Conservation (phyloP, 2,329 filamentous ascomycete species). For the Ambrosiella xylebori region DNA sequence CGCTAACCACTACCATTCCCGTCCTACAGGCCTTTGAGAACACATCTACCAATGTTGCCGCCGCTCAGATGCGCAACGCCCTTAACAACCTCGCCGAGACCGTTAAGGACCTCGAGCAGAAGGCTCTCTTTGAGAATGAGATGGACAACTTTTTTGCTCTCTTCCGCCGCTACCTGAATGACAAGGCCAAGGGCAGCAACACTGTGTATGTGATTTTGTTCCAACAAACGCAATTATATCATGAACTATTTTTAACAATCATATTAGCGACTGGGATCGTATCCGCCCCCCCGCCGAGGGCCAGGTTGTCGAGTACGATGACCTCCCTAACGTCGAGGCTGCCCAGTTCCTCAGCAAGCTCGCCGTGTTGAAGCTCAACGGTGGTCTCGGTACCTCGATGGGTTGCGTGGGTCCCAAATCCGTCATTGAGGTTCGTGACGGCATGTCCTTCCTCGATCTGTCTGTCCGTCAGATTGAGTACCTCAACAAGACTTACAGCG, state of each 20-base stretch:
- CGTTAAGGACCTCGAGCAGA: constrained; percentile 62
- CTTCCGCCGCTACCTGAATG: constrained; percentile 94
- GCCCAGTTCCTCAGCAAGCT: constrained; percentile 94
- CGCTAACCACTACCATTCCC: constrained; percentile 17
- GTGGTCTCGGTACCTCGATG: constrained; percentile 98
- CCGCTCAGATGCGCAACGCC: constrained; percentile 97
- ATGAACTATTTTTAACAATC: neutral
- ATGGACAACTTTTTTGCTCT: constrained; percentile 99
- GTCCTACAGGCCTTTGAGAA: constrained; percentile 79
- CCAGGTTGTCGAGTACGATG: constrained; percentile 90
- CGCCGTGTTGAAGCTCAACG: constrained; percentile 96
- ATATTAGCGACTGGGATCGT: constrained; percentile 73
- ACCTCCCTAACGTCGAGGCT: constrained; percentile 74
- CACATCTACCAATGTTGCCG: constrained; percentile 93
- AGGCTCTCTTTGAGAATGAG: constrained; percentile 96
- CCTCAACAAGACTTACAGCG: constrained; percentile 93
- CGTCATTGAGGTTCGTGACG: constrained; percentile 96
- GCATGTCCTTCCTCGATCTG: constrained; percentile 99
- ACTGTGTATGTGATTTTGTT: constrained; percentile 42
- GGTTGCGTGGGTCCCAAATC: constrained; percentile 98
- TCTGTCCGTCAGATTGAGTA: constrained; percentile 98
- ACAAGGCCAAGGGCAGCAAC: constrained; percentile 89
- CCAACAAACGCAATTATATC: neutral
- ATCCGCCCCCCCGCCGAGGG: constrained; percentile 84
- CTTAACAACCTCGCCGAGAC: constrained; percentile 84